Evolutionary conservation across 768 basidiomycete species (phyloP).

Genomic region (Omphalotus guepiniiformis): DNA sequence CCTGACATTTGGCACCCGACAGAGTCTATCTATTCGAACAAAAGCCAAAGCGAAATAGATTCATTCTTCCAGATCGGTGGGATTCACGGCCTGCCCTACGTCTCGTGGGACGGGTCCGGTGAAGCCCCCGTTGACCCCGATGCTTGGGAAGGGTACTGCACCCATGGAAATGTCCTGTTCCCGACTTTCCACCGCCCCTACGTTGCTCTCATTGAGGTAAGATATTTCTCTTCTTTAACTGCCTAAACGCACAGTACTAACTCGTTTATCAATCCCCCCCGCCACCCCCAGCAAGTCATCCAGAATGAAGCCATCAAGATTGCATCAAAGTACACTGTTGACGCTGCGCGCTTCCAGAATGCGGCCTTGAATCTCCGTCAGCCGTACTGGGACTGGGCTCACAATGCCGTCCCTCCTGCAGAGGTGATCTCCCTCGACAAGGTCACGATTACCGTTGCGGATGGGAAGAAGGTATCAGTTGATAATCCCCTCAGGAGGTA

Average conservation of each 20-base stretch:
- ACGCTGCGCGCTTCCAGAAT: conserved; percentile 25
- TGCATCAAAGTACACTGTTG: conserved; percentile 35
- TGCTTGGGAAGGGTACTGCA: conserved; percentile 47
- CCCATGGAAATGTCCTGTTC: conserved; percentile 50
- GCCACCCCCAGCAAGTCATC: conserved; percentile 54
- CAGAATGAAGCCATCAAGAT: conserved; percentile 35
- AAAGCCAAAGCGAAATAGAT: conserved; percentile 23
- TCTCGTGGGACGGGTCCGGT: conserved; percentile 38
- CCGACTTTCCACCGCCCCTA: conserved; percentile 57
- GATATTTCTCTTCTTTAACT: background rate
- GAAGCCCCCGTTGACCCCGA: conserved; percentile 19
- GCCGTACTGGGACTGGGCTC: conserved; percentile 54
- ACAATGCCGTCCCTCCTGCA: conserved; percentile 30
- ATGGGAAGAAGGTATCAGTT: conserved; percentile 20
- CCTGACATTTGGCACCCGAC: too few relatives aligned
- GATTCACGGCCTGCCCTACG: conserved; percentile 49
- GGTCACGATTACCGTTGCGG: conserved; percentile 29
- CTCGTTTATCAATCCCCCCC: too few relatives aligned
- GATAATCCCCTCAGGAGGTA: conserved; percentile 32
- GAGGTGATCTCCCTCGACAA: conserved; percentile 31
- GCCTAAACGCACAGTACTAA: background rate
- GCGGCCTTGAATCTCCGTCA: conserved; percentile 33
- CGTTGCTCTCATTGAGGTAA: conserved; percentile 45
- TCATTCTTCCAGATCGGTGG: conserved; percentile 45
- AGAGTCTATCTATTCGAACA: conserved; percentile 27